Percentiles rank a stretch among this genome's conserved stretches.
Conservation (phyloP, 208 protist species). For the Trypanosoma caninum region DNA sequence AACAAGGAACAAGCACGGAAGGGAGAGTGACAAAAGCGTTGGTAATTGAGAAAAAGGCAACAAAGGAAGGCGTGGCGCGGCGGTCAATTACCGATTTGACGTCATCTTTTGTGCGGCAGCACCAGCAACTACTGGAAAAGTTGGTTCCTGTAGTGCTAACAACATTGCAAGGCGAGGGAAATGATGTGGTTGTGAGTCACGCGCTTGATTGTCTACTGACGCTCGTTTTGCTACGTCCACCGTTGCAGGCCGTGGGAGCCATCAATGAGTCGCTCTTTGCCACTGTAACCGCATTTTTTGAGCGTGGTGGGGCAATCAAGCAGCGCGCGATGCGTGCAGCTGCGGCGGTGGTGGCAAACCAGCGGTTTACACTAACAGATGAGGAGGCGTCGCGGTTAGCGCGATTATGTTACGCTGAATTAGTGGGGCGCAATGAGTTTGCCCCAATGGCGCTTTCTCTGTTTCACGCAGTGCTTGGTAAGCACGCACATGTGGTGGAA, state of each 20-base stretch:
- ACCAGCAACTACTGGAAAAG: constrained; percentile 62
- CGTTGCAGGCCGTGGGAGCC: constrained; percentile 50
- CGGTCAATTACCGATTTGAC: constrained; percentile 40
- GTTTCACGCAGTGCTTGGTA: constrained; percentile 84
- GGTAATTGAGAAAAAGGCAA: neutral
- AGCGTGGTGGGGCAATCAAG: constrained; percentile 82
- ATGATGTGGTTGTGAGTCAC: constrained; percentile 82
- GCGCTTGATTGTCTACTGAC: constrained; percentile 83
- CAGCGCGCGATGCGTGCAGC: constrained; percentile 84
- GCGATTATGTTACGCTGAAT: constrained; percentile 59
- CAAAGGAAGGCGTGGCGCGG: neutral
- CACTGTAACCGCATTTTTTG: constrained; percentile 76
- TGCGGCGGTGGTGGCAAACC: constrained; percentile 70
- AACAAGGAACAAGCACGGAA: neutral
- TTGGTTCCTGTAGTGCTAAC: constrained; percentile 71
- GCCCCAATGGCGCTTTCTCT: constrained; percentile 78
- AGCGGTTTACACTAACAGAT: constrained; percentile 59
- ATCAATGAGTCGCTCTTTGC: constrained; percentile 62
- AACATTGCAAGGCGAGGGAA: constrained; percentile 87
- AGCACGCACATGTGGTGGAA: constrained; percentile 82
- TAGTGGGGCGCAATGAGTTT: constrained; percentile 81
- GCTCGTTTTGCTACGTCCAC: constrained; percentile 76
- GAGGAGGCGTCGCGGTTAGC: constrained; percentile 62
- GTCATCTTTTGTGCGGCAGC: constrained; percentile 70
- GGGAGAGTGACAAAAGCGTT: neutral